A percentile compares a stretch with the other conserved stretches of the same genome.
Conservation (phyloP, 2,329 filamentous ascomycete species). For the Chrysoporthe deuterocubensis region DNA sequence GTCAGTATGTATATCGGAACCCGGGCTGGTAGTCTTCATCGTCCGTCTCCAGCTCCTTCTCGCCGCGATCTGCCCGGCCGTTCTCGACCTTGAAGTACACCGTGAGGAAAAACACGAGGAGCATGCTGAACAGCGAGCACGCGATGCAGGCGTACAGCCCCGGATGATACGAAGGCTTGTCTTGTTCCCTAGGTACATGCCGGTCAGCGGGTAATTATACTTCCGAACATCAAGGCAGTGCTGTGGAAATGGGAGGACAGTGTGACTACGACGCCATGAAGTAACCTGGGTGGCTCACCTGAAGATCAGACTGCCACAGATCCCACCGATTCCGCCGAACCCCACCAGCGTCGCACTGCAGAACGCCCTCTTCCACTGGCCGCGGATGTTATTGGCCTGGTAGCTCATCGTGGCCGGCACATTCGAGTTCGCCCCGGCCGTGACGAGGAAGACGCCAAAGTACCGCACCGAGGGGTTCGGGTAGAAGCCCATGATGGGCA, state of each 20-base stretch:
- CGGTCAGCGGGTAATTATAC: neutral
- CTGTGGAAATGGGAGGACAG: neutral
- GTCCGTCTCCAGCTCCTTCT: slow-evolving; percentile 54
- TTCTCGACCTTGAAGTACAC: slow-evolving; percentile 50
- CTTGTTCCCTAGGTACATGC: slow-evolving; percentile 41
- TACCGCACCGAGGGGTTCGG: slow-evolving; percentile 62
- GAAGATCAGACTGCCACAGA: slow-evolving; percentile 76
- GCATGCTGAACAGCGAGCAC: slow-evolving; percentile 49
- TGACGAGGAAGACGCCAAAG: slow-evolving; percentile 76
- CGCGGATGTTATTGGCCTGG: slow-evolving; percentile 86
- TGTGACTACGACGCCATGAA: neutral
- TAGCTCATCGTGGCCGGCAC: slow-evolving; percentile 76
- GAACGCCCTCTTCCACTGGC: slow-evolving; percentile 87
- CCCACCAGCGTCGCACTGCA: slow-evolving; percentile 76
- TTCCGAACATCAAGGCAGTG: neutral
- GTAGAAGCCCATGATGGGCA: slow-evolving; percentile 74
- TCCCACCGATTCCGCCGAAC: slow-evolving; percentile 78
- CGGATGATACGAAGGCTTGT: slow-evolving; percentile 57
- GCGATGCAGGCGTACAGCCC: slow-evolving; percentile 61
- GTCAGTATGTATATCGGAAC: slow-evolving; percentile 47
- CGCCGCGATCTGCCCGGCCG: slow-evolving; percentile 55
- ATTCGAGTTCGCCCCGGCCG: slow-evolving; percentile 77
- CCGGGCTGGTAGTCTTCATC: slow-evolving; percentile 47
- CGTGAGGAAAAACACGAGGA: slow-evolving; percentile 49
- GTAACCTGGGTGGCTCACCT: slow-evolving; percentile 40